Percentiles rank a stretch among this genome's conserved stretches.
Evolutionary conservation across 1,139 yeast species (phyloP).

Genomic region (Candida sanyaensis): DNA sequence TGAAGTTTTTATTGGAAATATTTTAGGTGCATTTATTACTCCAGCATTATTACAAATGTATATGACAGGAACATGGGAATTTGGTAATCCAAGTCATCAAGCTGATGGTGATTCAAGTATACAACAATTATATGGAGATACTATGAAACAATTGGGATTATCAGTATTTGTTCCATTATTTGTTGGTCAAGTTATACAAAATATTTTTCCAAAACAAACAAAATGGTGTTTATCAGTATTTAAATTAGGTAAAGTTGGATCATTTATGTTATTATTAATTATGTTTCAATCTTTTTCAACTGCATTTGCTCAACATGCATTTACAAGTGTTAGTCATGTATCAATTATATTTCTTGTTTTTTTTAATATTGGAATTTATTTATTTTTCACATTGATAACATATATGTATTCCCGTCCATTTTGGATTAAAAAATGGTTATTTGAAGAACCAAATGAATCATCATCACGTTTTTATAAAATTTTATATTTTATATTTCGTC

Average conservation of each 20-base stretch:
- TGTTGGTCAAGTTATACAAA: constrained; percentile 85
- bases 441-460: constrained; percentile 45
- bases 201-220: constrained; percentile 63
- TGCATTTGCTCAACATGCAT: constrained; percentile 81
- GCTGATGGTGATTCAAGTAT: constrained; percentile 45
- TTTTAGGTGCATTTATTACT: constrained; percentile 82
- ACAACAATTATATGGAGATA: constrained; percentile 62
- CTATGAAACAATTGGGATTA: constrained; percentile 83
- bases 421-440: constrained; percentile 46
- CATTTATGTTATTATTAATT: constrained; percentile 73
- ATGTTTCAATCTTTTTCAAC: constrained; percentile 89
- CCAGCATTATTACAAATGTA: constrained; percentile 83
- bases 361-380: constrained; percentile 75
- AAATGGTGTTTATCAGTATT: constrained; percentile 61
- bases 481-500: constrained; percentile 47
- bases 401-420: constrained; percentile 62
- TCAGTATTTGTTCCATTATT: constrained; percentile 82
- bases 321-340: constrained; percentile 65
- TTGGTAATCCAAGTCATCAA: constrained; percentile 77
- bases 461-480: constrained; percentile 44
- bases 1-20: constrained; percentile 82
- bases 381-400: constrained; percentile 69
- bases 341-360: constrained; percentile 77
- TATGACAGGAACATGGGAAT: constrained; percentile 59
- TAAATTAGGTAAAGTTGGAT: constrained; percentile 69